These are phyloP conservation scores for Iberis pinnata DNA, from an alignment of 345 rosid genomes.

Conservation along the genomic window DNA sequence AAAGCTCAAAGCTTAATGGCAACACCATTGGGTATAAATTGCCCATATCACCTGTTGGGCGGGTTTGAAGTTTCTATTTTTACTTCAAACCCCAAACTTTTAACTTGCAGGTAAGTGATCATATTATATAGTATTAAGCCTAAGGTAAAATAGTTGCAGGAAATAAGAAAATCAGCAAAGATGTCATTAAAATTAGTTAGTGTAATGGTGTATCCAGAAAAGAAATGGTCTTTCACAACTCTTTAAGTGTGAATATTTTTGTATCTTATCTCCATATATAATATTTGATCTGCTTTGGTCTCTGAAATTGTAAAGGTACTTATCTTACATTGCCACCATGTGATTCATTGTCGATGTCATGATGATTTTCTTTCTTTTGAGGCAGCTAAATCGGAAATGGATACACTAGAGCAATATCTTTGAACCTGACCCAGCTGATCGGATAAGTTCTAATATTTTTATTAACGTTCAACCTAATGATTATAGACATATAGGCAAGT, in stretches of 20 bases:
- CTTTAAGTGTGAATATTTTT: conserved; percentile 28
- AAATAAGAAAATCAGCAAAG: conserved; percentile 18
- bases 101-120: conserved; percentile 24
- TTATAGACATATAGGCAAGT: conserved; percentile 12
- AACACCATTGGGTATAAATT: conserved; percentile 37
- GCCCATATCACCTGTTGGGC: conserved; percentile 53
- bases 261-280: conserved; percentile 10
- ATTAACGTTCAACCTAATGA: conserved; percentile 6
- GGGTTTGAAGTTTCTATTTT: conserved; percentile 48
- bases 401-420: conserved; percentile 11
- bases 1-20: conserved; percentile 18
- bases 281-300: neutral
- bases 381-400: conserved; percentile 11
- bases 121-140: conserved; percentile 17
- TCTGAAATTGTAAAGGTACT: neutral
- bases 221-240: conserved; percentile 19
- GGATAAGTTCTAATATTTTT: neutral
- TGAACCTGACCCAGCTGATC: no score
- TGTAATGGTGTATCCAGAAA: conserved; percentile 22
- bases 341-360: conserved; percentile 22
- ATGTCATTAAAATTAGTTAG: conserved; percentile 25
- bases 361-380: conserved; percentile 18
- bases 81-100: conserved; percentile 25
- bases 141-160: conserved; percentile 19
- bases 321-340: conserved; percentile 2